Evolutionary conservation across 306 rosid species (phyloP), one percentile per base, ranked within the genome.

Genomic region (Cicer bijugum): DNA sequence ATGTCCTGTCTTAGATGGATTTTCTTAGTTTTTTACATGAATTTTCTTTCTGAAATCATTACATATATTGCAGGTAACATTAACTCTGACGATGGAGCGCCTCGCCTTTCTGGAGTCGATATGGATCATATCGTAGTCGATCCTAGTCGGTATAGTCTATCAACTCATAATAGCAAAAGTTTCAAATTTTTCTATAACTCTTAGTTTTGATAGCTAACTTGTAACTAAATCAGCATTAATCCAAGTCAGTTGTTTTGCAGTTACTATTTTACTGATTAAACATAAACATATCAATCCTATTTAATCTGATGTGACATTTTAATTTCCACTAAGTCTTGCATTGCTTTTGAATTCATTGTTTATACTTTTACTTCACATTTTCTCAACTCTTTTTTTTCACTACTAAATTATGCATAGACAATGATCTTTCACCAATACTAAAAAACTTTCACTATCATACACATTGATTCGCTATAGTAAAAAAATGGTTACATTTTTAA

Each of bases 61-160:
- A 62, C 80, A 44, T 69, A 35, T 39, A 7, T 77, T 81, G 53
- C 82, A 89, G 92, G 84, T 58, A 53, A 74, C 7, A 71, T 83
- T 42, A 65, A 16, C 62, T 10, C n/a, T n/a, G 92, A 77, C 9
- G 80, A 77, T 63, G 90, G 84, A 23, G 45, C 78, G 20, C 85
- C 87, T 39, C 78, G 68, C n/a, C 86, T 85, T 71, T 89, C 91
- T 12, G 83, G 77, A 14, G 81, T 77, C 8, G 95, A 90, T 40
- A 68, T 63, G 69, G 98, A 91, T 55, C 81, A 75, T 52, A 80
- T 85, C 72, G 86, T 81, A 52, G 35, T 64, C 71, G 87, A 81
- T 65, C 86, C 92, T 15, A 67, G 74, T 63, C 78, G 96, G 97
- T 93, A 93, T 58, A 9, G 74, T 66, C 68, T 67, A 47, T 76